Conservation (phyloP, 257 asterid genomes). For the Salvia splendens region DNA sequence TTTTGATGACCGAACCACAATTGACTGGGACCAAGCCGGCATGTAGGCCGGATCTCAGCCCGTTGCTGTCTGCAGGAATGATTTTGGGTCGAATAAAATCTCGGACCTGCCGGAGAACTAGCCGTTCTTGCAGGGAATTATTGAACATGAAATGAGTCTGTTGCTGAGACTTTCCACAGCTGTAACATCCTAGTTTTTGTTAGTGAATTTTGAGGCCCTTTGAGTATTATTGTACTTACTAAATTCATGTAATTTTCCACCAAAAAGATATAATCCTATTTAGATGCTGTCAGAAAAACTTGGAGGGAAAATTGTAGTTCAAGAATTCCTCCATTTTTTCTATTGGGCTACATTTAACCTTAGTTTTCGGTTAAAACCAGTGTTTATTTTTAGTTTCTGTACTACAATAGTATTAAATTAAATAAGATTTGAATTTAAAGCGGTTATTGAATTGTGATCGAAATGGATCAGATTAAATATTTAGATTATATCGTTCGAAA, state of each 20-base stretch:
- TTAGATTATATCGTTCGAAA: too few species aligned
- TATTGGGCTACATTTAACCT: neutral
- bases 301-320: neutral
- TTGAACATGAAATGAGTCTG: neutral
- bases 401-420: too few species aligned
- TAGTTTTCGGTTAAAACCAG: neutral
- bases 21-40: constrained; percentile 66
- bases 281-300: neutral
- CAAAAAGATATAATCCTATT: neutral
- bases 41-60: constrained; percentile 44
- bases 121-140: neutral
- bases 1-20: constrained; percentile 52
- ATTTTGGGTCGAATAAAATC: neutral
- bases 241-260: neutral
- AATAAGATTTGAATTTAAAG: too few species aligned
- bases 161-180: neutral
- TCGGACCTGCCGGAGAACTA: neutral
- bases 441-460: too few species aligned
- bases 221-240: neutral
- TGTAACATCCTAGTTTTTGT: constrained; percentile 8
- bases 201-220: neutral
- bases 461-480: too few species aligned
- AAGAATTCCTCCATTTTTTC: neutral
- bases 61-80: neutral
- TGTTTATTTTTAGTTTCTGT: too few species aligned